Percentiles rank a stretch among this genome's conserved stretches.
These are phyloP conservation scores for Podaxis rugospora DNA, from an alignment of 768 basidiomycete genomes.

Conservation along the genomic window DNA sequence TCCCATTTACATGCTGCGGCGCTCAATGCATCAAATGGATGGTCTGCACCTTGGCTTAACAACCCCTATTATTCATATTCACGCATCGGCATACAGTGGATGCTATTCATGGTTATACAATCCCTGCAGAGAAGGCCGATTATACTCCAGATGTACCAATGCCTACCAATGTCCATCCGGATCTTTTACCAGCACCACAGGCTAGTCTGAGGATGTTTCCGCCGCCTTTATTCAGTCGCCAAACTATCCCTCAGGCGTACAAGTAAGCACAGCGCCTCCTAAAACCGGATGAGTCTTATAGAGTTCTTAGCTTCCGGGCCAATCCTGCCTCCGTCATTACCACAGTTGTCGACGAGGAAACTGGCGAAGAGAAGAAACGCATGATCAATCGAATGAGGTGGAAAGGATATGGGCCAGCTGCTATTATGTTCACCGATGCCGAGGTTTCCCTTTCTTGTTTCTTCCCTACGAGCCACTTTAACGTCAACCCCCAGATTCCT, in stretches of 20 bases:
- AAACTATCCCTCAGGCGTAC: conserved; percentile 75
- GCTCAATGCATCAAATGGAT: conserved; percentile 77
- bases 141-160: background rate
- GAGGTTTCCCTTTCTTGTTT: conserved; percentile 22
- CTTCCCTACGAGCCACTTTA: background rate
- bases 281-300: background rate
- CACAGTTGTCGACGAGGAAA: conserved; percentile 64
- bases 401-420: conserved; percentile 76
- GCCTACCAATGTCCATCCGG: conserved; percentile 47
- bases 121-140: conserved; percentile 54
- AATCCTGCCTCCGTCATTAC: conserved; percentile 72
- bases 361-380: conserved; percentile 76
- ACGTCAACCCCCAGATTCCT: conserved; percentile 47
- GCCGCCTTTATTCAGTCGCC: conserved; percentile 85
- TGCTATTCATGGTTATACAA: conserved; percentile 61
- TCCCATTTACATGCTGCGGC: conserved; percentile 61
- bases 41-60: conserved; percentile 42
- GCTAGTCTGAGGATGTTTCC: conserved; percentile 78
- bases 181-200: conserved; percentile 17
- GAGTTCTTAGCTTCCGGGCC: conserved; percentile 60
- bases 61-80: background rate
- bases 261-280: conserved; percentile 38
- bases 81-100: conserved; percentile 48
- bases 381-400: conserved; percentile 86
- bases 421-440: conserved; percentile 62